These are phyloP conservation scores for Camellia sinensis DNA, from an alignment of 148 eudicot genomes.

Conservation along the genomic window DNA sequence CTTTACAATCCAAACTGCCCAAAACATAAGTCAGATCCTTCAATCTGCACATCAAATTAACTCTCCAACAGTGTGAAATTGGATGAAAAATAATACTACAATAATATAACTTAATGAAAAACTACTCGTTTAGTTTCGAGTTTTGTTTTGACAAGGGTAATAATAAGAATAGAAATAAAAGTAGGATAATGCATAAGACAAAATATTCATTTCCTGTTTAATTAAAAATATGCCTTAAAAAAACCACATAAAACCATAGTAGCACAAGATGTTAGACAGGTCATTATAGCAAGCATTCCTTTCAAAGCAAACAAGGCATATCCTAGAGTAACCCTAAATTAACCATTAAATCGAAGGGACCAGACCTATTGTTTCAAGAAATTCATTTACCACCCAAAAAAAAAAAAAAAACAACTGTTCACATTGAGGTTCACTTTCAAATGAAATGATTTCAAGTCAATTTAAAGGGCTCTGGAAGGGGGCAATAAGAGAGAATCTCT, in stretches of 20 bases:
- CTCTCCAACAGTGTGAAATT: no score
- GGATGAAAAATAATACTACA: no score
- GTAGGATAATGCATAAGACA: neutral
- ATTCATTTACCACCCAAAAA: neutral
- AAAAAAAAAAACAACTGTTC: neutral
- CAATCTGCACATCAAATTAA: no score
- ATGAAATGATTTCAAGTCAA: neutral
- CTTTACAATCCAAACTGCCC: no score
- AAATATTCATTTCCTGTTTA: neutral
- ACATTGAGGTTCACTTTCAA: neutral
- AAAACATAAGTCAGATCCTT: no score
- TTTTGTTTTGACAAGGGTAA: no score
- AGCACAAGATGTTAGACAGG: neutral
- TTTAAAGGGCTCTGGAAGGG: neutral
- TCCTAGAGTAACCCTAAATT: neutral
- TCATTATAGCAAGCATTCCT: neutral
- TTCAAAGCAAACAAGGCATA: neutral
- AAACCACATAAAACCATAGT: neutral
- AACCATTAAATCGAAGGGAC: neutral
- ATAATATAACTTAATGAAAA: no score
- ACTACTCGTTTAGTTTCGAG: no score
- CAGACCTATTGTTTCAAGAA: constrained; percentile 1
- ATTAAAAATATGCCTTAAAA: neutral
- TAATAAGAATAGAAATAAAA: no score
- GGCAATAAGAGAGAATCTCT: neutral